Conservation (phyloP, 1,284 basidiomycete genomes). For the Peniophora sp. region DNA sequence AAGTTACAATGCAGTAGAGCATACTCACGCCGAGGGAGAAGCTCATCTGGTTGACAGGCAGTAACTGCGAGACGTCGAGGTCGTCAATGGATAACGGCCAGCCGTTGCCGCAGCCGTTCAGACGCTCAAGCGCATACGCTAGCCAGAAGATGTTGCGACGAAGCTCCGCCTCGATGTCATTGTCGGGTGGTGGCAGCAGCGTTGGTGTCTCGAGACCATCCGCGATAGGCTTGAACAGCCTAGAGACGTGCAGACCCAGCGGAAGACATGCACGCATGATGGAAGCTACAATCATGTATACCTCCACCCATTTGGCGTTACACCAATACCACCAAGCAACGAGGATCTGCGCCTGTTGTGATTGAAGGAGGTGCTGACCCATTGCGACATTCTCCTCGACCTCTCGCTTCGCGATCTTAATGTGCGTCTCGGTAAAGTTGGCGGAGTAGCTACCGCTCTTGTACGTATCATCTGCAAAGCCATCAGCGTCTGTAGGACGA, state of each 20-base stretch:
- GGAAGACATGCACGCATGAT: slow-evolving; percentile 33
- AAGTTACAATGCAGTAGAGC: too few species aligned
- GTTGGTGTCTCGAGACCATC: slow-evolving; percentile 44
- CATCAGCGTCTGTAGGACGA: neutral
- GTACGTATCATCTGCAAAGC: neutral
- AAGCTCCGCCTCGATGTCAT: slow-evolving; percentile 59
- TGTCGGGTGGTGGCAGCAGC: slow-evolving; percentile 48
- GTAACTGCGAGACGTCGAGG: slow-evolving; percentile 59
- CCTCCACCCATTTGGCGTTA: slow-evolving; percentile 34
- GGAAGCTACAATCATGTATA: neutral
- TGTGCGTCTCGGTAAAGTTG: slow-evolving; percentile 48
- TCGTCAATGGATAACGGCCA: slow-evolving; percentile 69
- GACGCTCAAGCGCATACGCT: slow-evolving; percentile 59
- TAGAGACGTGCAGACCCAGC: slow-evolving; percentile 58
- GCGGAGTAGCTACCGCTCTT: neutral
- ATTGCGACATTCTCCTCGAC: slow-evolving; percentile 24
- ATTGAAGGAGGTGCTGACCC: too few species aligned
- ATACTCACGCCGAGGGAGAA: slow-evolving; percentile 51
- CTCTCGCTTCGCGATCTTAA: slow-evolving; percentile 44
- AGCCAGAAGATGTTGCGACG: slow-evolving; percentile 69
- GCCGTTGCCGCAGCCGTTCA: slow-evolving; percentile 58
- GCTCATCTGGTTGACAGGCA: slow-evolving; percentile 54
- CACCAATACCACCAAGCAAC: slow-evolving; percentile 68
- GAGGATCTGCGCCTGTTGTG: slow-evolving; percentile 56
- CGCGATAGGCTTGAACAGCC: slow-evolving; percentile 58